Conservation (phyloP, 1,284 basidiomycete genomes). For the Sporisorium scitamineum region DNA sequence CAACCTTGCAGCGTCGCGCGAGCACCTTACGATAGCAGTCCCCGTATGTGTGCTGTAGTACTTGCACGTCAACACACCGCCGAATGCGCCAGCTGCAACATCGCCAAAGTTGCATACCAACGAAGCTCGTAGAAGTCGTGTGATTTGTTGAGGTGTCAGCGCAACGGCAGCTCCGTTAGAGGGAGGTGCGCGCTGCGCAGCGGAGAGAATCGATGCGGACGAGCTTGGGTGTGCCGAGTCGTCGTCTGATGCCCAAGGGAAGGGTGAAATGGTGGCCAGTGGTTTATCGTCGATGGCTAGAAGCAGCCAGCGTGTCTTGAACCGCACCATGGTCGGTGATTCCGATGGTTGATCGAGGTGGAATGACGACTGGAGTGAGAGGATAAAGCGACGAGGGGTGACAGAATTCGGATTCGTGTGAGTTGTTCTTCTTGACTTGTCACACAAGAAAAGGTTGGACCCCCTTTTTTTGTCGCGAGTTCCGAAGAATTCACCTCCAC, state of each 20-base stretch:
- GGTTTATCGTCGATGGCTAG: slow-evolving; percentile 43
- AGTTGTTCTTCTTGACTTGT: neutral
- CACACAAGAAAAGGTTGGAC: slow-evolving; percentile 10
- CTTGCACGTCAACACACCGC: slow-evolving; percentile 44
- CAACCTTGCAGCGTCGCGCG: slow-evolving; percentile 40
- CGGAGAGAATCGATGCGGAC: slow-evolving; percentile 14
- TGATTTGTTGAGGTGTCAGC: slow-evolving; percentile 41
- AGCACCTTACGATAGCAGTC: slow-evolving; percentile 51
- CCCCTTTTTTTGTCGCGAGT: slow-evolving; percentile 11
- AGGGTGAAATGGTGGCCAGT: slow-evolving; percentile 14
- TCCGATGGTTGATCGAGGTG: neutral
- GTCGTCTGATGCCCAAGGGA: slow-evolving; percentile 1
- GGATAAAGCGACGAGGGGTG: neutral
- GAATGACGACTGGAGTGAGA: neutral
- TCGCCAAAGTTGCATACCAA: slow-evolving; percentile 51
- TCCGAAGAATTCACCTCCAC: slow-evolving; percentile 30
- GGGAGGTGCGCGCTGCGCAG: slow-evolving; percentile 1
- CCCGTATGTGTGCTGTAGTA: slow-evolving; percentile 54
- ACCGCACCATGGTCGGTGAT: slow-evolving; percentile 40
- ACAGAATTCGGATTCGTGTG: neutral
- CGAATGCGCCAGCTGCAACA: slow-evolving; percentile 41
- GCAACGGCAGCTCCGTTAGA: neutral
- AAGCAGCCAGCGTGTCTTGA: slow-evolving; percentile 56
- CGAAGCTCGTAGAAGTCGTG: slow-evolving; percentile 39
- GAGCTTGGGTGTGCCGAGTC: slow-evolving; percentile 1